A percentile compares a stretch with the other conserved stretches of the same genome.
Evolutionary conservation across 225 moss, liverwort and hornwort genomes (phyloP).

Genomic region (Marchantia paleacea): DNA sequence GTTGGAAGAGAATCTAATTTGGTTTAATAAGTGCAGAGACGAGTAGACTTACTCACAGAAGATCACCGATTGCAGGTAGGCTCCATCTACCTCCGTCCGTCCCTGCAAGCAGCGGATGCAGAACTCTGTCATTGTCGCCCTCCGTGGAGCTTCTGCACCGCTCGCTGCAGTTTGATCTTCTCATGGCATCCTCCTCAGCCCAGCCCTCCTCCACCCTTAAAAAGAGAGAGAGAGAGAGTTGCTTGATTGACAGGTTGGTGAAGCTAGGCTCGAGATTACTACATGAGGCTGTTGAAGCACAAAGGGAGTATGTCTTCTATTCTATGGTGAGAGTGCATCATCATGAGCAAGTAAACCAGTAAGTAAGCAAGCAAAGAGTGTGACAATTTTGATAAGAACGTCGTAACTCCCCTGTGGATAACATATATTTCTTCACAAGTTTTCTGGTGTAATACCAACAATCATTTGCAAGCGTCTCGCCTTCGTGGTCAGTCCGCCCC

Average conservation of each 20-base stretch:
- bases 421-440: background rate
- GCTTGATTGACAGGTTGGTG: background rate
- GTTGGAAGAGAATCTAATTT: background rate
- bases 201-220: background rate
- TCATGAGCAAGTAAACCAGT: background rate
- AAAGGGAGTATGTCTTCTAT: background rate
- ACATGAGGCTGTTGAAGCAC: background rate
- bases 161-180: background rate
- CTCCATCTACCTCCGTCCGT: background rate
- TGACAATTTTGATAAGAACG: constrained; percentile 14
- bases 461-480: background rate
- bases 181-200: background rate
- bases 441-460: background rate
- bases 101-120: background rate
- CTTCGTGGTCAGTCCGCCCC: background rate
- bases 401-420: background rate
- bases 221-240: constrained; percentile 17
- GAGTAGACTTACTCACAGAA: background rate
- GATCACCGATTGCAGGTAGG: background rate
- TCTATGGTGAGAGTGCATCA: background rate
- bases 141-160: background rate
- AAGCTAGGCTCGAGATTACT: background rate
- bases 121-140: background rate
- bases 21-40: background rate
- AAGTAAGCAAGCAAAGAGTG: background rate